Percentiles rank a stretch among this genome's conserved stretches.
Evolutionary conservation across 352 stramenopile species (phyloP).

Genomic region (Phytophthora foliorum): DNA sequence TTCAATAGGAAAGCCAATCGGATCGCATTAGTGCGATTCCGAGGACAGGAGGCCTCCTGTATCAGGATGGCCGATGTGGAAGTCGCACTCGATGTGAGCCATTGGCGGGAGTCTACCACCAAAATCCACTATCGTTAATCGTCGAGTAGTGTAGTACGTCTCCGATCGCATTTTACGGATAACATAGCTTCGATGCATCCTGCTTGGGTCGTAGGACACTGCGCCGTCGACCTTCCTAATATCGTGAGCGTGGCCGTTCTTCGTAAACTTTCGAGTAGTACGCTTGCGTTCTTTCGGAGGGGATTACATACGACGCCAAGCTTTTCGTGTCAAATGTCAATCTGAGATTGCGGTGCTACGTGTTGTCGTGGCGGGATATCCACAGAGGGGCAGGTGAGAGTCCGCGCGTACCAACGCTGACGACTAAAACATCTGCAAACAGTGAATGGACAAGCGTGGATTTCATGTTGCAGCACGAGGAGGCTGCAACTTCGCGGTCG

Average conservation of each 20-base stretch:
- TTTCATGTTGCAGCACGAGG: background rate
- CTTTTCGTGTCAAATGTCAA: background rate
- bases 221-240: constrained; percentile 8
- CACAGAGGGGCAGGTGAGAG: background rate
- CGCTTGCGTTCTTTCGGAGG: background rate
- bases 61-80: constrained; percentile 1
- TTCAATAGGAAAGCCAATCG: constrained; percentile 8
- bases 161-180: background rate
- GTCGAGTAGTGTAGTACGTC: background rate
- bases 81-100: constrained; percentile 16
- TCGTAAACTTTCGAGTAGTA: background rate
- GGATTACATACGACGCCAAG: background rate
- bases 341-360: background rate
- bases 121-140: constrained; percentile 23
- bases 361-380: background rate
- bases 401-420: constrained; percentile 5
- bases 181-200: background rate
- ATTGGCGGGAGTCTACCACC: constrained; percentile 11
- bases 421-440: constrained; percentile 7
- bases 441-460: background rate
- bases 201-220: constrained; percentile 18
- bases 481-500: background rate
- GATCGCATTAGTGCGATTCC: constrained; percentile 5
- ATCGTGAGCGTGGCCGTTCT: background rate
- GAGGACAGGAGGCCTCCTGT: background rate